Evolutionary conservation across 495 filamentous ascomycete genomes (phyloP).

Genomic region (Penicillium waksmanii): DNA sequence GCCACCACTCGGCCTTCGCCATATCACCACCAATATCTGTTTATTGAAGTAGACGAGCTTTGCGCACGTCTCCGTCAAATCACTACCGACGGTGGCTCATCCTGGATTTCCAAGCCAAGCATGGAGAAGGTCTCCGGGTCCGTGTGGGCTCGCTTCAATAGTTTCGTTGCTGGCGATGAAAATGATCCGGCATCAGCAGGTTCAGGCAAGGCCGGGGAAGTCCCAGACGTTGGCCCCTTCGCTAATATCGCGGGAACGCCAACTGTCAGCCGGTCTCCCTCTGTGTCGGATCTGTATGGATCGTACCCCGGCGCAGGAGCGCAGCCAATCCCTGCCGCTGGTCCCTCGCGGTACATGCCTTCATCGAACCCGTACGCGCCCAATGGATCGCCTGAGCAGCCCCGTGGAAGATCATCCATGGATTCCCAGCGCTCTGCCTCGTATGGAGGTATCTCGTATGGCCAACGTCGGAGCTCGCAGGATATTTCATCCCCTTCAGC

Average conservation of each 20-base stretch:
- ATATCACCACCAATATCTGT: conserved; percentile 78
- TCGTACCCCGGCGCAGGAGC: conserved; percentile 48
- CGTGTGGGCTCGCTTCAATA: conserved; percentile 89
- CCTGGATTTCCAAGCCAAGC: conserved; percentile 90
- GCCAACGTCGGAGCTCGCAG: conserved; percentile 47
- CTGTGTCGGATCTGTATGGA: conserved; percentile 75
- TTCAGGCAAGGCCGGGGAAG: conserved; percentile 57
- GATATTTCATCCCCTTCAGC: conserved; percentile 38
- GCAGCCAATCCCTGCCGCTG: conserved; percentile 42
- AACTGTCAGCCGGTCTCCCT: conserved; percentile 79
- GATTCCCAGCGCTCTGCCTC: conserved; percentile 51
- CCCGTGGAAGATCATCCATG: conserved; percentile 46
- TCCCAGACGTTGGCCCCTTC: conserved; percentile 72
- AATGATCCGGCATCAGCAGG: conserved; percentile 62
- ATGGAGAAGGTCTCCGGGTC: conserved; percentile 91
- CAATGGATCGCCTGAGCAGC: conserved; percentile 53
- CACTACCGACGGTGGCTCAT: conserved; percentile 67
- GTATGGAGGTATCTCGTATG: conserved; percentile 29
- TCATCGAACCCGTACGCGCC: conserved; percentile 48
- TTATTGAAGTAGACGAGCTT: conserved; percentile 79
- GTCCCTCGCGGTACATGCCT: conserved; percentile 68
- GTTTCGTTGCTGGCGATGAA: conserved; percentile 92
- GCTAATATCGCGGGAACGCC: conserved; percentile 79
- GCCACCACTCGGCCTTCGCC: conserved; percentile 80
- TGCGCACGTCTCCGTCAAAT: conserved; percentile 80